A percentile compares a stretch with the other conserved stretches of the same genome.
These are phyloP conservation scores for Pichia nakasei DNA, from an alignment of 805 yeast genomes.

Conservation along the genomic window DNA sequence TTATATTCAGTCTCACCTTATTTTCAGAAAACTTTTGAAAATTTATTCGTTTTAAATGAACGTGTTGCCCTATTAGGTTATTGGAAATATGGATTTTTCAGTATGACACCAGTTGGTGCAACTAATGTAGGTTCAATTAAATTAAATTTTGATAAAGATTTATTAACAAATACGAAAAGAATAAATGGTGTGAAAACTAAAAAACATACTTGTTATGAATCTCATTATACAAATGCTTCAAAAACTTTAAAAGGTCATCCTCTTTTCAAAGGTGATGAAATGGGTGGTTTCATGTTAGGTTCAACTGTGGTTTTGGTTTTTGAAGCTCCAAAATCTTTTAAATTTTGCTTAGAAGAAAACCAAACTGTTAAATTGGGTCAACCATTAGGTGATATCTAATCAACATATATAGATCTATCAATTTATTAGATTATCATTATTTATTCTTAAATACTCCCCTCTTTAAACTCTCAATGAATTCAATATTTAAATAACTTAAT, in stretches of 20 bases:
- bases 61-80: constrained; percentile 91
- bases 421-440: background rate
- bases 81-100: constrained; percentile 95
- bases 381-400: constrained; percentile 41
- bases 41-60: constrained; percentile 85
- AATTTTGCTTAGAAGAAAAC: constrained; percentile 62
- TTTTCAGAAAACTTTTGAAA: constrained; percentile 80
- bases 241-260: constrained; percentile 78
- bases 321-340: constrained; percentile 83
- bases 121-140: constrained; percentile 96
- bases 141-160: constrained; percentile 82
- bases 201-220: constrained; percentile 86
- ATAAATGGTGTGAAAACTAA: constrained; percentile 45
- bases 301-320: constrained; percentile 94
- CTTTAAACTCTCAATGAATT: constrained; percentile 46
- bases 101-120: constrained; percentile 99
- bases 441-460: constrained; percentile 30
- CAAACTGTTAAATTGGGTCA: constrained; percentile 82
- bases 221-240: constrained; percentile 79
- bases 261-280: constrained; percentile 81
- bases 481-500: constrained; percentile 37
- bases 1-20: constrained; percentile 94
- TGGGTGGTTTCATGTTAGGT: constrained; percentile 96
- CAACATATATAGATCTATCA: background rate
- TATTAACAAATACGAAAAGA: constrained; percentile 71